A percentile compares a stretch with the other conserved stretches of the same genome.
phyloP scores from a whole-genome alignment of 176 grass and related monocot genomes.

The Metroxylon sagu region DNA sequence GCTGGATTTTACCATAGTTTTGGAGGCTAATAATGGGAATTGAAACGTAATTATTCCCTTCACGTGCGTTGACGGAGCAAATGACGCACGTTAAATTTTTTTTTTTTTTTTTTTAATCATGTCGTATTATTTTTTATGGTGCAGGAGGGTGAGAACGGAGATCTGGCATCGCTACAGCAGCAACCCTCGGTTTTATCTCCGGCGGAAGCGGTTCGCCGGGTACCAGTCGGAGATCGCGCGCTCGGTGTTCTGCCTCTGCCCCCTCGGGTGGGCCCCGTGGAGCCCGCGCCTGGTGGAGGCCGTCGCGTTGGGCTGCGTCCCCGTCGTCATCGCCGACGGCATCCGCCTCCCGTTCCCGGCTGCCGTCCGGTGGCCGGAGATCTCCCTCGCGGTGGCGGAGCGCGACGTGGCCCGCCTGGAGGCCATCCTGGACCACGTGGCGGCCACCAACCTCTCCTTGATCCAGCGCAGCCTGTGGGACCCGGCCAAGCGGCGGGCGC shows the following conservation, averaged over 20 bases:
- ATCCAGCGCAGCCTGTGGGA: slow-evolving; percentile 92
- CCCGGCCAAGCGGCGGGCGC: slow-evolving; percentile 42
- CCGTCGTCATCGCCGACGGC: slow-evolving; percentile 69
- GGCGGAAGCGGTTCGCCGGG: slow-evolving; percentile 51
- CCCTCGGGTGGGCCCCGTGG: slow-evolving; percentile 91
- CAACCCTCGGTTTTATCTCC: slow-evolving; percentile 67
- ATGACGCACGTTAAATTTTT: too few species aligned
- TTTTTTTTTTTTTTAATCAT: too few species aligned
- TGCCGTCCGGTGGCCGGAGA: slow-evolving; percentile 50
- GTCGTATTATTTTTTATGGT: not conserved
- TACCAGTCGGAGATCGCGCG: slow-evolving; percentile 73
- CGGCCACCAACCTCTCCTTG: slow-evolving; percentile 51
- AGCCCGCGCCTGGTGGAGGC: slow-evolving; percentile 84
- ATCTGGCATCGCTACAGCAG: slow-evolving; percentile 39
- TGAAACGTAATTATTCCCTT: too few species aligned
- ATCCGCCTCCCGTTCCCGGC: slow-evolving; percentile 69
- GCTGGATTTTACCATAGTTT: too few species aligned
- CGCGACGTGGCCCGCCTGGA: slow-evolving; percentile 54
- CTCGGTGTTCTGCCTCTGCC: slow-evolving; percentile 77
- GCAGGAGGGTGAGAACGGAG: slow-evolving; percentile 75
- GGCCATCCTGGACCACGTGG: slow-evolving; percentile 57
- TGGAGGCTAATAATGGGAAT: too few species aligned
- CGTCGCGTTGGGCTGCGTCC: slow-evolving; percentile 69
- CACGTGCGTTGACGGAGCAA: too few species aligned
- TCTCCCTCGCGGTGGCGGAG: slow-evolving; percentile 64